Base-by-base conservation (phyloP, 495 filamentous ascomycete genomes). In the Xylaria venustula region DNA sequence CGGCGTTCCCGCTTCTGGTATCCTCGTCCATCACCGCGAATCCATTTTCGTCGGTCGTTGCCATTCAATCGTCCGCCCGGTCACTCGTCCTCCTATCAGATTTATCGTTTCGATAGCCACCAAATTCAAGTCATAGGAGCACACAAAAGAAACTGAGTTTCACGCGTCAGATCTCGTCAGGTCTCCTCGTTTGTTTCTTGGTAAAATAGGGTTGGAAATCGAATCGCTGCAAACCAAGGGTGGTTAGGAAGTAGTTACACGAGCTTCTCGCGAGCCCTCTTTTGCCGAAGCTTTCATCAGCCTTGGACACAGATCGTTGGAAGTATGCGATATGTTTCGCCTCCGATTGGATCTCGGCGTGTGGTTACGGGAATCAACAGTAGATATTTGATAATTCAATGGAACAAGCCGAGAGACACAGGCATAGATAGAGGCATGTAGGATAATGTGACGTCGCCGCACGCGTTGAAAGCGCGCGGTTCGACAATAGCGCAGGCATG, bases 21-120 rank as follows among this genome's bases (percentile, higher is more conserved):
- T 69, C 72, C 47, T 69, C 66, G n/a, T 67, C 68, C 68, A 74
- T 66, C 17, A 72, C 54, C 3, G 64, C 66, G n/a, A 64, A 59
- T 23, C 69, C 72, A 40, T 69, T 60, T 48, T 41, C 44, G 22
- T 54, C 17, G 37, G 23, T 36, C 40, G 11, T 19, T 1, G 57
- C 57, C 57, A 60, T 60, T 51, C 57, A 45, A 45, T 17, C 19
- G 34, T 17, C 32, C 7, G 19, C 22, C n/a, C n/a, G n/a, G n/a
- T 19, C 23, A 8, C 9, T 9, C 14, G 11, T 12, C 53, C 9
- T 30, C 26, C 40, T n/a, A 15, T 44, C 2, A 1, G 25, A 15
- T 7, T 45, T 7, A 15, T 25, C 25, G 30, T 7, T 20, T 54
- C 22, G 28, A 15, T 42, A 28, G 2, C 7, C 51, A 19, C 36